Evolutionary conservation across 1,139 yeast species (phyloP), one percentile per base, ranked within the genome.

Genomic region (Geotrichum histeridarum): DNA sequence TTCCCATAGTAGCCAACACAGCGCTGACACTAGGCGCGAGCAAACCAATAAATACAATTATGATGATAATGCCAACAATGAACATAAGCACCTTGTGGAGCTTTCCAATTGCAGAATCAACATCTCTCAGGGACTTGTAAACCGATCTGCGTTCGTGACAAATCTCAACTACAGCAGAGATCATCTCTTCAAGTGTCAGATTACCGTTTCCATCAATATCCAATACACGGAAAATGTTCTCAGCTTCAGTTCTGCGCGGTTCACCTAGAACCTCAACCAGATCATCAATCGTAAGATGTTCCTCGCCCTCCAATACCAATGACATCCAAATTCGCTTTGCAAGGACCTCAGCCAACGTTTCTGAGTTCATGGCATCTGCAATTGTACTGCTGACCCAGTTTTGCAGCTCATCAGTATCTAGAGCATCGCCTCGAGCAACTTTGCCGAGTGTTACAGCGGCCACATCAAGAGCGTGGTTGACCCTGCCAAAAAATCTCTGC

Each of bases 241-340:
- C 64, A 1, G 70, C 72, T 14, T 70, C 74, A 4, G 59, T 67
- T 18, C 63, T 60, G 43, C 63, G 63, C 9, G 61, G 61, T 11
- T 54, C 58, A 11, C 74, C 74, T n/a, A 73, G 59, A 5, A 71
- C 69, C 15, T 69, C 72, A n/a, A 66, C 55, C 48, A 73, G 60
- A 57, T 73, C 77, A 8, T 69, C 69, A 38, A 67, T 62, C 1
- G 67, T 61, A 46, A 73, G 60, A 17, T 61, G 62, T 8, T 68
- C 73, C 2, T 72, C 64, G 52, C 69, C 74, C 54, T 73, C 77
- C 51, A 71, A 63, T 9, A 73, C 76, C 46, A 73, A 61, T 8
- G 75, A 68, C 60, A 70, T 68, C 77, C 77, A 73, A 53, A 73
- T 71, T 42, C 77, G 67, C 44, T 63, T 59, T 4, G 74, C 76